Evolutionary conservation across 352 stramenopile species (phyloP).

Genomic region (Phytophthora melonis): DNA sequence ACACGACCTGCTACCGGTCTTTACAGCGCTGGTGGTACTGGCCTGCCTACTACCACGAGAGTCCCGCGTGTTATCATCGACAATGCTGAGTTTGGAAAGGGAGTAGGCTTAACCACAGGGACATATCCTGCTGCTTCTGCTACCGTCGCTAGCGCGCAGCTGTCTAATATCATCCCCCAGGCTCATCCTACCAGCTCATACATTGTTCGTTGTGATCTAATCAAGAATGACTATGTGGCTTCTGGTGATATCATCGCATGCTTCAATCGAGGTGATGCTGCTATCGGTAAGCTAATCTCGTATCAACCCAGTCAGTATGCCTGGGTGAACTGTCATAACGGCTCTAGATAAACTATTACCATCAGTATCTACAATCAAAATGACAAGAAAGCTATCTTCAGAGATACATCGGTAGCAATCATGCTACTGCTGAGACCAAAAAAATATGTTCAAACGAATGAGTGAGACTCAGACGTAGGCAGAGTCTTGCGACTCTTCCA

Average conservation of each 20-base stretch:
- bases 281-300: neutral
- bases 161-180: conserved; percentile 27
- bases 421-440: conserved; percentile 21
- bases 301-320: conserved; percentile 24
- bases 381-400: conserved; percentile 8
- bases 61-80: too few relatives aligned
- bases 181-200: conserved; percentile 18
- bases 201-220: conserved; percentile 26
- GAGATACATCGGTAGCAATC: neutral
- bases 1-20: conserved; percentile 10
- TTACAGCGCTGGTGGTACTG: conserved; percentile 14
- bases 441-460: conserved; percentile 2
- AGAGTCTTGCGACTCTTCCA: too few relatives aligned
- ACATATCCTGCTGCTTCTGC: conserved; percentile 21
- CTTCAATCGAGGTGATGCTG: conserved; percentile 25
- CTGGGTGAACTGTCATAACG: conserved; percentile 21
- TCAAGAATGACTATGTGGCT: conserved; percentile 30
- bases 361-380: conserved; percentile 26
- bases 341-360: conserved; percentile 12
- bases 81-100: conserved; percentile 17
- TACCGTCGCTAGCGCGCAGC: conserved; percentile 4
- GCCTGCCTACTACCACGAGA: conserved; percentile 12
- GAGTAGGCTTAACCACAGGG: conserved; percentile 4
- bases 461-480: too few relatives aligned
- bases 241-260: conserved; percentile 24